Evolutionary conservation across 2,329 filamentous ascomycete genomes (phyloP), one percentile per base, ranked within the genome.

Genomic region (Diplodia scrobiculata): DNA sequence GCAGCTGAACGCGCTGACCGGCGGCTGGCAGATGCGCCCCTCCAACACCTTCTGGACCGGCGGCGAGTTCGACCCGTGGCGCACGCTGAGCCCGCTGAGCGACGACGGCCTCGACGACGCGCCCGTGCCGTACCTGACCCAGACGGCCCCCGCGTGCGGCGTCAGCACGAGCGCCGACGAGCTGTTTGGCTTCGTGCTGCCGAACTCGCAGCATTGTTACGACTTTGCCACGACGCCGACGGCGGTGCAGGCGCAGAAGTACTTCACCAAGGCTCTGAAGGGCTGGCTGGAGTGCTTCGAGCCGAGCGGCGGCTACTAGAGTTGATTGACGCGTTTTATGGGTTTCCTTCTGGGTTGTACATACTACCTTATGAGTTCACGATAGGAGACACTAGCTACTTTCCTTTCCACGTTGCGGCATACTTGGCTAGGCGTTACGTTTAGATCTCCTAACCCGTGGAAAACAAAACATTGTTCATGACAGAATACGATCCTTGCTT

Each of bases 21-120:
- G 82, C 27, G 83, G 83, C 62, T 85, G 83, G 83, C 70, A 72
- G 45, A 81, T 84, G 63, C 80, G 82, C 1, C 83, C 83, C 10
- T 82, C 80, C 11, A 84, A 84, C 67, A 77, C 78, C 0, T 84
- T 81, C 74, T 84, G 81, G 76, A 80, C 75, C 53, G 79, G 76
- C 27, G 82, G 82, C 4, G 78, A 84, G 65, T 83, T 79, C 68
- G 83, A 85, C 66, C 82, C 83, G 3, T 86, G 83, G 83, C 75
- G 80, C n/a, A 79, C 81, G 0, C 72, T 84, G 2, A 80, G 78
- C 0, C 76, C 79, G 0, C 73, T 84, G 0, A 80, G 79, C 2
- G 74, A 70, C 0, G 79, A 82, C 66, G 21, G 21, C 1, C 63
- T 69, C 0, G 78, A 77, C 47, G 79, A 19, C n/a, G 41, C 80